A percentile compares a stretch with the other conserved stretches of the same genome.
These are phyloP conservation scores for Coniella vitis DNA, from an alignment of 2,329 filamentous ascomycete genomes.

Conservation along the genomic window DNA sequence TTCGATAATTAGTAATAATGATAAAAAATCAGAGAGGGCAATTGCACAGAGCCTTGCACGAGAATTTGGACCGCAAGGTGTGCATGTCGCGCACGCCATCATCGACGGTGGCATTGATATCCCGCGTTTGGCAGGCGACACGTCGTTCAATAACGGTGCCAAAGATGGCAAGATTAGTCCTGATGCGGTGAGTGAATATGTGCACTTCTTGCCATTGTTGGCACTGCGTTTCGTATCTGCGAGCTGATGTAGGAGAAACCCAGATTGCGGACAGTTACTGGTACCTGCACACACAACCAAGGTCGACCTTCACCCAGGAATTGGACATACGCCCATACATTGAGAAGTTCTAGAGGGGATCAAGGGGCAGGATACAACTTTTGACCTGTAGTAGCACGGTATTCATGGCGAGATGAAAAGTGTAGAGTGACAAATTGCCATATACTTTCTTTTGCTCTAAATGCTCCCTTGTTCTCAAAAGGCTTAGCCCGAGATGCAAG, in stretches of 20 bases:
- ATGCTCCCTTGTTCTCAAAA: slow-evolving; percentile 4
- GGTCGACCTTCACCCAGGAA: slow-evolving; percentile 74
- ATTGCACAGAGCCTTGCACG: slow-evolving; percentile 68
- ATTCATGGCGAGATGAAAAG: not conserved
- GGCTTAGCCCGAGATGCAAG: slow-evolving; percentile 7
- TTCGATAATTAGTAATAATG: not conserved
- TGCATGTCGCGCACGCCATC: slow-evolving; percentile 77
- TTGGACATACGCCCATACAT: slow-evolving; percentile 73
- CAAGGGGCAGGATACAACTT: not conserved
- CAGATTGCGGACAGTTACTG: slow-evolving; percentile 85
- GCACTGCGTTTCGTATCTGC: not conserved
- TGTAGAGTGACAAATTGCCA: not conserved
- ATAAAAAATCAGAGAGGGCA: slow-evolving; percentile 46
- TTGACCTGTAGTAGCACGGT: no score
- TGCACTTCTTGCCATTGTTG: not conserved
- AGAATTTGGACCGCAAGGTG: slow-evolving; percentile 77
- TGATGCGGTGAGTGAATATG: slow-evolving; percentile 56
- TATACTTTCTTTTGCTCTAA: not conserved
- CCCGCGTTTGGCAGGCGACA: slow-evolving; percentile 54
- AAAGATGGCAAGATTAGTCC: slow-evolving; percentile 62
- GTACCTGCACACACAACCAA: slow-evolving; percentile 74
- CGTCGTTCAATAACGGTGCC: slow-evolving; percentile 34
- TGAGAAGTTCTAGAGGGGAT: slow-evolving; percentile 70
- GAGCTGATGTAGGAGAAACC: not conserved
- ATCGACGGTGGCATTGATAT: slow-evolving; percentile 85